Conservation (phyloP, 768 basidiomycete species). For the Pleurotus tuber-regium region DNA sequence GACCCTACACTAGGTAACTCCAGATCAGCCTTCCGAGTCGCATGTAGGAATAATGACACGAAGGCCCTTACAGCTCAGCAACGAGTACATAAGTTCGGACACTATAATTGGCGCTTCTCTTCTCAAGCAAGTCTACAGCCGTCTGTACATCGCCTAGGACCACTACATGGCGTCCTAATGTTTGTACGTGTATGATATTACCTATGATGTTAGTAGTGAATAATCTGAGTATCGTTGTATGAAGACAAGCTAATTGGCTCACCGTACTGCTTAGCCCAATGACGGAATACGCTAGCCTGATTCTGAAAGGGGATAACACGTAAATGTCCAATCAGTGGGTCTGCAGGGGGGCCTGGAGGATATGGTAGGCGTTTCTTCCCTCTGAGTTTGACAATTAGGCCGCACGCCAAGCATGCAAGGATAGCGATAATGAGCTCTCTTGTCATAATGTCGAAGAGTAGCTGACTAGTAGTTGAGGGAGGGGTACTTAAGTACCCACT, state of each 20-base stretch:
- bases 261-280: constrained; percentile 45
- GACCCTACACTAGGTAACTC: neutral
- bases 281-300: constrained; percentile 36
- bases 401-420: neutral
- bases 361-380: constrained; percentile 13
- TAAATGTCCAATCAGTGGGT: constrained; percentile 46
- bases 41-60: neutral
- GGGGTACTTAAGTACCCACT: no score
- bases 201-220: neutral
- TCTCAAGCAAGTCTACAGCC: constrained; percentile 1
- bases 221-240: neutral
- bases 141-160: neutral
- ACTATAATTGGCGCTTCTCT: neutral
- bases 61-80: constrained; percentile 46
- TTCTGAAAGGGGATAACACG: constrained; percentile 39
- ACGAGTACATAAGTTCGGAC: constrained; percentile 33
- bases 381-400: neutral
- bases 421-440: no score
- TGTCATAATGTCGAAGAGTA: no score
- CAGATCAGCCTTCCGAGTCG: neutral
- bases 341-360: constrained; percentile 47
- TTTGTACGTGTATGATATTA: neutral
- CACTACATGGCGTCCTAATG: neutral
- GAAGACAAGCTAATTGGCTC: constrained; percentile 17
- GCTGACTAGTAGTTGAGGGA: no score